These are phyloP conservation scores for Hysterium pulicare DNA, from an alignment of 2,329 filamentous ascomycete genomes.

Conservation along the genomic window DNA sequence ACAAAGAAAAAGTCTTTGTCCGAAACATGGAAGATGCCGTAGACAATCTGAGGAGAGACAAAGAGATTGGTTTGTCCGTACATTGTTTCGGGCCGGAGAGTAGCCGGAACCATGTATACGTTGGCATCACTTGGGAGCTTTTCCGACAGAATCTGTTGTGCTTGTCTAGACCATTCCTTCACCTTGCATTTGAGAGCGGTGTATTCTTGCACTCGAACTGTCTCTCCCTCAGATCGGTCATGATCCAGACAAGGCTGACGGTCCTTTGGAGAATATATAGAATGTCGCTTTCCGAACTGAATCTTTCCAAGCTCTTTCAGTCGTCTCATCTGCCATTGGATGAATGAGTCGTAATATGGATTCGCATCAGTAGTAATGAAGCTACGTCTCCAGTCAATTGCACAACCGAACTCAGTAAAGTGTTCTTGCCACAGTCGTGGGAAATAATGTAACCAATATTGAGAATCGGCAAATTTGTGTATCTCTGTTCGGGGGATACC, in stretches of 20 bases:
- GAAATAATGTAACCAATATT: slow-evolving; percentile 89
- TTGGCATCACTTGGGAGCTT: slow-evolving; percentile 76
- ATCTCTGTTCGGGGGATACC: slow-evolving; percentile 87
- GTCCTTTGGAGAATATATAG: slow-evolving; percentile 82
- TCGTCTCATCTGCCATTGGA: slow-evolving; percentile 95
- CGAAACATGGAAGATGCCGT: slow-evolving; percentile 76
- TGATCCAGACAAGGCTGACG: slow-evolving; percentile 86
- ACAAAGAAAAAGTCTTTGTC: slow-evolving; percentile 73
- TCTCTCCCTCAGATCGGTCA: slow-evolving; percentile 77
- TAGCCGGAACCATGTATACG: slow-evolving; percentile 88
- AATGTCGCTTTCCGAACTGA: slow-evolving; percentile 89
- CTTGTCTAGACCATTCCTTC: slow-evolving; percentile 79
- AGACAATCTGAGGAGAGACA: slow-evolving; percentile 82
- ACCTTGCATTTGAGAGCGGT: slow-evolving; percentile 88
- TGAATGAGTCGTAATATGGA: slow-evolving; percentile 92
- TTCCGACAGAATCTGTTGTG: slow-evolving; percentile 66
- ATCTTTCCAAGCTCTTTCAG: slow-evolving; percentile 88
- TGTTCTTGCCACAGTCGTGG: slow-evolving; percentile 77
- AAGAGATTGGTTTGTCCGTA: slow-evolving; percentile 97
- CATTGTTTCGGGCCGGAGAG: slow-evolving; percentile 94
- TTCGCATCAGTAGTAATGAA: slow-evolving; percentile 97
- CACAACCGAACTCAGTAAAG: slow-evolving; percentile 75
- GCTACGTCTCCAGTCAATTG: slow-evolving; percentile 89
- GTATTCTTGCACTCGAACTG: slow-evolving; percentile 84
- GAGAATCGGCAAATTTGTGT: slow-evolving; percentile 86